Percentiles rank a stretch among this genome's conserved stretches.
phyloP scores from a whole-genome alignment of 768 basidiomycete genomes.

The Hydnum rufescens region DNA sequence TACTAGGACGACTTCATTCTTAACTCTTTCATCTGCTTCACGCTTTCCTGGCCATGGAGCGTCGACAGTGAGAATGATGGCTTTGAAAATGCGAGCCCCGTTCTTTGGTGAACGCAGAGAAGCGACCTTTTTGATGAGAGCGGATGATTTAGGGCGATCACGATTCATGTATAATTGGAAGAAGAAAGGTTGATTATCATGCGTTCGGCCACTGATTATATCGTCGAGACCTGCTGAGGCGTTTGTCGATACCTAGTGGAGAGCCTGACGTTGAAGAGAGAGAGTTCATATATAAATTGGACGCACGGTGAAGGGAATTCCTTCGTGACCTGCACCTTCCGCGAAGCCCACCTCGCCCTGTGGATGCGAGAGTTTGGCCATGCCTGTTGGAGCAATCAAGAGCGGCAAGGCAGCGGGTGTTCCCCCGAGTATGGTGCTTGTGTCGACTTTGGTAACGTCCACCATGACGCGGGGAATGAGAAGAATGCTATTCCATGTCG shows the following conservation, averaged over 20 bases:
- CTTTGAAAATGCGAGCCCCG: slow-evolving; percentile 14
- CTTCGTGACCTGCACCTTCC: slow-evolving; percentile 15
- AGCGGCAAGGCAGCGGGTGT: slow-evolving; percentile 18
- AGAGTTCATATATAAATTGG: not conserved
- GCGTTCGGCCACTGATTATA: slow-evolving; percentile 12
- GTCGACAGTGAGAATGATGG: slow-evolving; percentile 84
- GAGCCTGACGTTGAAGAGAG: no score
- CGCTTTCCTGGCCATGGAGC: slow-evolving; percentile 67
- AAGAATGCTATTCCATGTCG: slow-evolving; percentile 11
- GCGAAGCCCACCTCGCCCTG: slow-evolving; percentile 19
- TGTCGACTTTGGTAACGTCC: slow-evolving; percentile 18
- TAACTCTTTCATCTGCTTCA: slow-evolving; percentile 31
- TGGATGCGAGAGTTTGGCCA: slow-evolving; percentile 22
- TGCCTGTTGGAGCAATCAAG: slow-evolving; percentile 22
- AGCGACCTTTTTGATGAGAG: not conserved
- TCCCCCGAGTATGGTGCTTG: slow-evolving; percentile 19
- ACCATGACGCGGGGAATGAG: slow-evolving; percentile 19
- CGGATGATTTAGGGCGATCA: slow-evolving; percentile 1
- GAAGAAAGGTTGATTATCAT: slow-evolving; percentile 17
- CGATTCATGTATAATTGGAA: slow-evolving; percentile 19
- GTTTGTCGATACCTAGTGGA: slow-evolving; percentile 20
- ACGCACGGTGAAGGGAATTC: slow-evolving; percentile 11
- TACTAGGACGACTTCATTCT: not conserved
- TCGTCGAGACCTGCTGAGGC: slow-evolving; percentile 19
- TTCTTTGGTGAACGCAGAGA: not conserved